Conservation (phyloP, 1,284 basidiomycete species). For the Ganoderma sinense region DNA sequence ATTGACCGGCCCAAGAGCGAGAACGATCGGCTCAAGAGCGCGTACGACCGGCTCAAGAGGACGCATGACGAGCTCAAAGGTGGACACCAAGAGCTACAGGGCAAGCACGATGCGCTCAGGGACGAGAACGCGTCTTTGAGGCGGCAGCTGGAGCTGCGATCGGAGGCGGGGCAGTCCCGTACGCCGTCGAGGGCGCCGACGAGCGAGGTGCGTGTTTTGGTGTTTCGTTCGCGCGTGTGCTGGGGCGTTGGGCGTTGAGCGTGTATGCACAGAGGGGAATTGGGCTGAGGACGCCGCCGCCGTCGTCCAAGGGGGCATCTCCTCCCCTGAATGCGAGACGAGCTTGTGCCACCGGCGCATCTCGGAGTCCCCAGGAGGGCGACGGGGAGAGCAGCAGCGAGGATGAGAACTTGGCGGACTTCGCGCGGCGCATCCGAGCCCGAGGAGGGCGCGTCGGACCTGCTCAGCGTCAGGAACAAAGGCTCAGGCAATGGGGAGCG, state of each 20-base stretch:
- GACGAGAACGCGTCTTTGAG: background rate
- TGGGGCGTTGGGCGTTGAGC: background rate
- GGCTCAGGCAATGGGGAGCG: background rate
- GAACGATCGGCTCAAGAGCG: background rate
- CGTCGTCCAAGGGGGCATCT: background rate
- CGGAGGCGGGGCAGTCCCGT: background rate
- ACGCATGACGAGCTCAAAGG: background rate
- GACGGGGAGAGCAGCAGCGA: background rate
- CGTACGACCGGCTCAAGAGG: background rate
- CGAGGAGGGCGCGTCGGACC: background rate
- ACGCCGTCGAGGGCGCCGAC: background rate
- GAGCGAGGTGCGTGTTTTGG: background rate
- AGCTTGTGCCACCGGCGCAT: background rate
- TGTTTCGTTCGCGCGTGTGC: too few relatives aligned
- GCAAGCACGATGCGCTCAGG: background rate
- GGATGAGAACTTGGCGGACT: conserved; percentile 1
- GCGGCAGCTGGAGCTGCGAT: background rate
- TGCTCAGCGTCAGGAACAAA: background rate
- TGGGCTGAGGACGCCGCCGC: conserved; percentile 12
- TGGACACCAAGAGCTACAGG: too few relatives aligned
- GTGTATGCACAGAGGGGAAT: background rate
- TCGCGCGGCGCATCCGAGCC: background rate
- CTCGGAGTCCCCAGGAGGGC: background rate
- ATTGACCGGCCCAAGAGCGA: background rate
- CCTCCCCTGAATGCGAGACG: background rate